Base-by-base conservation (phyloP, 2,329 filamentous ascomycete species). In the Phialocephala subalpina region DNA sequence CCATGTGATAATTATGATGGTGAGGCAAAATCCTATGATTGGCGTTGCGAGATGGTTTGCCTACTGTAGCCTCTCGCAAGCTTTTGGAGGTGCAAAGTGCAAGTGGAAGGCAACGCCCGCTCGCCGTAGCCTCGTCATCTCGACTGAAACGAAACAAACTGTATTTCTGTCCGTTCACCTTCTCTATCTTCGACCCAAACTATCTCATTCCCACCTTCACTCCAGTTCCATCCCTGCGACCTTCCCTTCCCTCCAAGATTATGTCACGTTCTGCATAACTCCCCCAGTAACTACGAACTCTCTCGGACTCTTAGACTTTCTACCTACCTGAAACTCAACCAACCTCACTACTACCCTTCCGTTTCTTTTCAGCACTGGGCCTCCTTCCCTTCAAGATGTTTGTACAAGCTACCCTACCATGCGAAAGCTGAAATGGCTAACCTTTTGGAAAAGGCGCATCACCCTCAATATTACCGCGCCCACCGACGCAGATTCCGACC, bases 401-500 rank as follows among this genome's bases (percentile, higher is more conserved):
- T 59, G 68, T 67, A 35, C 59, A 64, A 47, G 27, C 47, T 29
- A 45, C 52, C 42, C 20, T 40, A 22, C 42, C 27, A 58, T 63
- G 8, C 42, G n/a, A 9, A 9, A 56, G 16, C 22, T 58, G 45
- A 53, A 33, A 47, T 62, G 61, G 63, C 64, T 70, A 47, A 71
- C 42, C 16, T 61, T 55, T 38, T 4, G 29, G 3, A 73, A 18
- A 53, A 97, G 93, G 94, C 92, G 90, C 80, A 91, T 97, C 81
- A 96, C 93, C 60, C 88, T 97, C 79, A 93, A 88, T 79, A 92
- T 97, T 77, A 91, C 91, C 77, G 91, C 91, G 71, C 88, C 90
- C 70, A 88, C 92, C 77, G 84, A 88, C 70, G 81, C 81, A 77
- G 80, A 82, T 72, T 76, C 82, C 66, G 90, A 93, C 75, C 86